Evolutionary conservation across 768 basidiomycete genomes (phyloP), one percentile per base, ranked within the genome.

Genomic region (Hericium coralloides): DNA sequence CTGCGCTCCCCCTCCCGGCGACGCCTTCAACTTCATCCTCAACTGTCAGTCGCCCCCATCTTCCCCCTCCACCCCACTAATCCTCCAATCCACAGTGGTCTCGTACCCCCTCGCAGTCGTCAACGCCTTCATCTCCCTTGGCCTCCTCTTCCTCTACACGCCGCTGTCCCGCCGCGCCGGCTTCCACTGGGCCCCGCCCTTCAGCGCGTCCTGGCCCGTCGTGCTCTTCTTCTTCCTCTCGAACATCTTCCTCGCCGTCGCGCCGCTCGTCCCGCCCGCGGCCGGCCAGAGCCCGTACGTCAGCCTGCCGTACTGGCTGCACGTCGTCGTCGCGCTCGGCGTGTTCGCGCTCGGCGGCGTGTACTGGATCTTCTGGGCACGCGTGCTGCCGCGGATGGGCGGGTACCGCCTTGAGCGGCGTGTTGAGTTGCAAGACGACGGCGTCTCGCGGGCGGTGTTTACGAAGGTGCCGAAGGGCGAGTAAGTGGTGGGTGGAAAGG

Each of bases 1-100:
- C 49, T 62, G 81, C 6, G 73, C 74, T 1, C 74, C 83, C 0
- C 89, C 88, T 0, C 77, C 85, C 0, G 87, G 89, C 2, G 88
- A 90, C 61, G 85, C 85, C 0, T 91, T 87, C 64, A 74, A 82
- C 31, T 88, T 91, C 68, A 75, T 83, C 62, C 74, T 87, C 56
- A 85, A 80, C 63, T 65, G 87, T 85, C 53, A 59, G 84, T 67
- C 20, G 17, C 2, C 31, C 50, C 12, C 20, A 49, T 12, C 14
- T 37, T 10, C 20, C 15, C 49, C 87, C 85, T 61, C 81, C 81
- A 3, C 59, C 75, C 17, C 20, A 76, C 87, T 63, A 85, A 87
- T 67, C 81, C 15, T 20, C 10, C 53, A n/a, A n/a, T n/a, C 15
- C 38, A 37, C 22, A 55, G 55, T 55, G 9, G 55, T 55, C 18